Base-by-base conservation (phyloP, 2,329 filamentous ascomycete species). In the Fusarium verrucosum region DNA sequence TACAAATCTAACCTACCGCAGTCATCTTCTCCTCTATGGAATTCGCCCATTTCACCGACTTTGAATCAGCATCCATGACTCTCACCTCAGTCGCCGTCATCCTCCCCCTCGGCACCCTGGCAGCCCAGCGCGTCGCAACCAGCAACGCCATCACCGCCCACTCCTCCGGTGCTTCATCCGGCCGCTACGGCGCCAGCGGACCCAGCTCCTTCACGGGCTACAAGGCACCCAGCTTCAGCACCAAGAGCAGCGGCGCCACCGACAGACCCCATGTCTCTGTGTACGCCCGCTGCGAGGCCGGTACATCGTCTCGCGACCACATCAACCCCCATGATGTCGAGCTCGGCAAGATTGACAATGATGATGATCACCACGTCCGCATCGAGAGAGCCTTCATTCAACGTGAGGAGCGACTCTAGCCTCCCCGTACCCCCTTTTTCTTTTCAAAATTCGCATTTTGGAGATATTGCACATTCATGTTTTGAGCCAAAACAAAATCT, bases 1-100 rank as follows among this genome's bases (percentile, higher is more conserved):
- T 17, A 10, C 5, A 33, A 45, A n/a, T n/a, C 53, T 64, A 33
- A 58, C 45, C 17, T 9, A 8, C 11, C 2, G 16, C n/a, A 86
- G 83, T 81, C 52, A 66, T 86, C 53, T 86, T 87, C 60, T 77
- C 82, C 3, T 78, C 75, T 5, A 72, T 87, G 4, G 78, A 85
- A 66, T 82, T 80, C 67, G 74, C 71, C 22, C 64, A 72, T 11
- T 78, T 78, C 11, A 63, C 71, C 6, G 77, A 77, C 53, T 84
- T 86, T 62, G 83, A 86, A 59, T 70, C 82, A 17, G 82, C 77
- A 20, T 84, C 83, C 3, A 73, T 85, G 33, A 80, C 81, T 0
- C 73, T 79, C 37, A 84, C 83, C 0, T 80, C 82, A 0, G 81
- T 85, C 37, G 76, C 81, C 61, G 70, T 85, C 45, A 78, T 85